Evolutionary conservation across 2,329 filamentous ascomycete species (phyloP).

Genomic region (Botryotinia globosa): DNA sequence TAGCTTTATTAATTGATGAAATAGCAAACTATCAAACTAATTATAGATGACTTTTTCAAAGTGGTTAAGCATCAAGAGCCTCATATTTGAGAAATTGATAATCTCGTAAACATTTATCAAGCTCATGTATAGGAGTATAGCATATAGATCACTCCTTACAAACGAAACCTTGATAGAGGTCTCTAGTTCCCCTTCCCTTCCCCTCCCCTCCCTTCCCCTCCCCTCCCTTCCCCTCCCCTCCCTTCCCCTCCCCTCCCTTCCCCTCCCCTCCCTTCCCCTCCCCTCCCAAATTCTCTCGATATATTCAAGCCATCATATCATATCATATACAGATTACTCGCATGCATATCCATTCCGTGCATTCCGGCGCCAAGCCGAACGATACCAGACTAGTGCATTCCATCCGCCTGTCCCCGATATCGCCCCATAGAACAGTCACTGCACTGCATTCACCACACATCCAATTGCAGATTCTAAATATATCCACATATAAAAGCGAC

Average conservation of each 20-base stretch:
- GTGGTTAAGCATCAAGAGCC: too few relatives aligned
- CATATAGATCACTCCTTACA: neutral
- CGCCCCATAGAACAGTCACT: neutral
- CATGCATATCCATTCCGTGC: neutral
- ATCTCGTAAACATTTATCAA: neutral
- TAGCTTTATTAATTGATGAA: neutral
- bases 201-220: too few relatives aligned
- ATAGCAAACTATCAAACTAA: neutral
- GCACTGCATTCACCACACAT: neutral
- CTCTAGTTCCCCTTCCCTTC: neutral
- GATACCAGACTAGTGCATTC: neutral
- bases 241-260: too few relatives aligned
- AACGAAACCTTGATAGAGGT: neutral
- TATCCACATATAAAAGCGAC: rapidly evolving
- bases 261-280: too few relatives aligned
- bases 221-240: too few relatives aligned
- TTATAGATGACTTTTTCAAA: neutral
- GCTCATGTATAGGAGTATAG: neutral
- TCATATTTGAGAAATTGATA: too few relatives aligned
- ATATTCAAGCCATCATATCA: neutral
- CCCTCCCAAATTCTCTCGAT: neutral
- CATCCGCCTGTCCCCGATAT: neutral
- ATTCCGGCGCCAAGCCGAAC: too few relatives aligned
- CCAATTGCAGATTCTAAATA: rapidly evolving
- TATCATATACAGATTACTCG: too few relatives aligned